Conservation (phyloP, 257 asterid species). For the Eucommia ulmoides region DNA sequence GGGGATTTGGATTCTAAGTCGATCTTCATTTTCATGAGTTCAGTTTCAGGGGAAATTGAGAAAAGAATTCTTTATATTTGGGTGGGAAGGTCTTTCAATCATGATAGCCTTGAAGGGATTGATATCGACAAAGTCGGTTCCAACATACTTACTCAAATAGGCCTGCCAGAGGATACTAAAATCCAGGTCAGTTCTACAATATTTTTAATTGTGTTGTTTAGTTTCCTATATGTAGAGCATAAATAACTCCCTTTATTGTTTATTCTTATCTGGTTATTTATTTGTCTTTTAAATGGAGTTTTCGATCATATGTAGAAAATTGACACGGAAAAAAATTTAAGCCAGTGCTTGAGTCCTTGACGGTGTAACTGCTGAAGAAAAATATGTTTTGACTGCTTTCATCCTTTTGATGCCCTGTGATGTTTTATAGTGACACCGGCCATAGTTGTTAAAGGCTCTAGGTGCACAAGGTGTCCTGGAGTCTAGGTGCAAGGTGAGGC, state of each 20-base stretch:
- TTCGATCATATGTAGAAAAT: too few species aligned
- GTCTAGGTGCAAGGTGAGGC: too few species aligned
- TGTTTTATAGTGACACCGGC: too few species aligned
- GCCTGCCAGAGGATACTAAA: slow-evolving; percentile 24
- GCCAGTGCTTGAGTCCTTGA: too few species aligned
- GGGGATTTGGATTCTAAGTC: slow-evolving; percentile 28
- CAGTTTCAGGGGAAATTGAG: slow-evolving; percentile 13
- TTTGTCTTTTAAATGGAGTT: too few species aligned
- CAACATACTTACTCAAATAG: slow-evolving; percentile 21
- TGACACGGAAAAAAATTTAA: too few species aligned
- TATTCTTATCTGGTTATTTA: background rate
- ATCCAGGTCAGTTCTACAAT: slow-evolving; percentile 19
- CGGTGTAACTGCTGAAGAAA: too few species aligned
- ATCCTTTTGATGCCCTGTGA: too few species aligned
- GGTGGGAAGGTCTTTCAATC: slow-evolving; percentile 26
- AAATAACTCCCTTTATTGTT: background rate
- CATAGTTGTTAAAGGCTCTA: too few species aligned
- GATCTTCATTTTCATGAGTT: slow-evolving; percentile 18
- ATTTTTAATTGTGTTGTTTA: background rate
- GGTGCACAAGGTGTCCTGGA: too few species aligned
- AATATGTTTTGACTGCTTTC: too few species aligned
- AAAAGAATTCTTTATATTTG: slow-evolving; percentile 21
- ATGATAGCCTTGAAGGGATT: slow-evolving; percentile 17
- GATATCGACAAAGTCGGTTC: slow-evolving; percentile 26
- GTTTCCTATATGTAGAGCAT: background rate